Conservation (phyloP, 495 filamentous ascomycete species). For the Neurospora intermedia region DNA sequence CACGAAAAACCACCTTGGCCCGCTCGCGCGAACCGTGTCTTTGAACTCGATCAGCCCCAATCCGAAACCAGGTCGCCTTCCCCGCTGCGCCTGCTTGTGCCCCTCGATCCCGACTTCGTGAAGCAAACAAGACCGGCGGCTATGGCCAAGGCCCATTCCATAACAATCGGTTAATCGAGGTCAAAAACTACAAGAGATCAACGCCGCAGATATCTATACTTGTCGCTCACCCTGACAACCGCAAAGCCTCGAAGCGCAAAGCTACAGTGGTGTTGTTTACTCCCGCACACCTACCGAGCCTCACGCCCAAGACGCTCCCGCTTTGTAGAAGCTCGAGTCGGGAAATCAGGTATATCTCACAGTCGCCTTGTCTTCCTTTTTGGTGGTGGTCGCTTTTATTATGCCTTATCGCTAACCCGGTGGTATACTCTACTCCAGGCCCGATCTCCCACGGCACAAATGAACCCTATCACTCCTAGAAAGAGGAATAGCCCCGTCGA, state of each 20-base stretch:
- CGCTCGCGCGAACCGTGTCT: background rate
- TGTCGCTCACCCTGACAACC: background rate
- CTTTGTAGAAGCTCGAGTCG: background rate
- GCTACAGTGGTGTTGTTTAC: background rate
- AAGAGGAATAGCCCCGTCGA: conserved; percentile 7
- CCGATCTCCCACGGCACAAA: background rate
- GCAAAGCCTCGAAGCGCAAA: background rate
- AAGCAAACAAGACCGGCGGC: background rate
- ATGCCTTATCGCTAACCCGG: background rate
- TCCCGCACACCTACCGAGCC: background rate
- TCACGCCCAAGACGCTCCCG: background rate
- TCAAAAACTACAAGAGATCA: background rate
- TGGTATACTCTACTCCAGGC: background rate
- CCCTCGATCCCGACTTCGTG: background rate
- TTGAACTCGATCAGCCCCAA: background rate
- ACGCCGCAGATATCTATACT: background rate
- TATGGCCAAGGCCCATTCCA: background rate
- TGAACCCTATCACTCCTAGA: conserved; percentile 7
- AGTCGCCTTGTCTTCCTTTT: background rate
- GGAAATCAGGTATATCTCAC: background rate
- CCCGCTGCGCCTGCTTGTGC: background rate
- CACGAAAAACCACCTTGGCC: background rate
- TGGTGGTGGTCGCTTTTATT: background rate
- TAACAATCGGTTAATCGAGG: background rate
- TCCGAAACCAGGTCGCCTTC: background rate